A percentile compares a stretch with the other conserved stretches of the same genome.
phyloP scores from a whole-genome alignment of 495 filamentous ascomycete genomes.

The Penicillium pulvis region DNA sequence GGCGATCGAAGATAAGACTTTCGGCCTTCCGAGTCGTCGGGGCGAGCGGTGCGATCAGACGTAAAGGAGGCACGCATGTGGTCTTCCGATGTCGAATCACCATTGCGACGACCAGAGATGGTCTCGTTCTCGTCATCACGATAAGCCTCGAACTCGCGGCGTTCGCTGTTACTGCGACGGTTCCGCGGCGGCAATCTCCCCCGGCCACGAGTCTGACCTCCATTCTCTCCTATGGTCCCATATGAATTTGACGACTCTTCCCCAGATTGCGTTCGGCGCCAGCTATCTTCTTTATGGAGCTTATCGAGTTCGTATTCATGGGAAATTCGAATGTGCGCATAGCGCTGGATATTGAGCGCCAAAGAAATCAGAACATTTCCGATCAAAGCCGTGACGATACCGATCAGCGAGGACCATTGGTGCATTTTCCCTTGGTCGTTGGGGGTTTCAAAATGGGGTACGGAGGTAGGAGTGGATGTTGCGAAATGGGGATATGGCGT shows the following conservation, averaged over 20 bases:
- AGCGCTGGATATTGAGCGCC: conserved; percentile 94
- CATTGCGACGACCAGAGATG: conserved; percentile 16
- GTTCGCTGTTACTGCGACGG: conserved; percentile 6
- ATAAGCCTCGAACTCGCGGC: conserved; percentile 27
- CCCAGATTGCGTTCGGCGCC: conserved; percentile 26
- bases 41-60: conserved; percentile 44
- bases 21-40: conserved; percentile 36
- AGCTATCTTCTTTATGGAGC: conserved; percentile 36
- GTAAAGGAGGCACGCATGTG: conserved; percentile 33
- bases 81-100: conserved; percentile 22
- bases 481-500: too few relatives aligned
- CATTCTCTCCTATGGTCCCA: conserved; percentile 35
- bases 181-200: conserved; percentile 13
- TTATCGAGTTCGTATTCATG: conserved; percentile 60
- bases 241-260: conserved; percentile 23
- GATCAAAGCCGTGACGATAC: conserved; percentile 86
- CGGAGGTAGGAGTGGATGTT: conserved; percentile 12
- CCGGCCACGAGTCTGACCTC: background rate
- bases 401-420: conserved; percentile 90
- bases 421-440: conserved; percentile 51
- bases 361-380: conserved; percentile 94
- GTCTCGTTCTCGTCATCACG: conserved; percentile 28
- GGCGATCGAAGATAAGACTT: conserved; percentile 84
- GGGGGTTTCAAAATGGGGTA: conserved; percentile 15
- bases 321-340: conserved; percentile 83